Percentiles rank a stretch among this genome's conserved stretches.
phyloP scores from a whole-genome alignment of 2,329 filamentous ascomycete genomes.

The Lachnellula hyalina region DNA sequence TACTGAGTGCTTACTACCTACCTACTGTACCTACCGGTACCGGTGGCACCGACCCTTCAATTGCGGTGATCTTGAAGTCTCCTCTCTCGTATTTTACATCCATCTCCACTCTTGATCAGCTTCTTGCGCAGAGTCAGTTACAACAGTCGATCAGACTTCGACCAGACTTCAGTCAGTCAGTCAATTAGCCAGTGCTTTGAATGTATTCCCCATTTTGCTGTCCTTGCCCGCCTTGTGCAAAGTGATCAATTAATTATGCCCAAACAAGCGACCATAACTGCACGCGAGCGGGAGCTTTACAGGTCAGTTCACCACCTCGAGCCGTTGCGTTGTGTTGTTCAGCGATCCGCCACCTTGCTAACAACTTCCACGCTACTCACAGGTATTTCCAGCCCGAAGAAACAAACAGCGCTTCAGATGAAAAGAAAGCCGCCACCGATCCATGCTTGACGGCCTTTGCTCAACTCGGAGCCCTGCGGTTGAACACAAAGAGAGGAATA shows the following conservation, averaged over 20 bases:
- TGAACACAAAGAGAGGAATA: constrained; percentile 42
- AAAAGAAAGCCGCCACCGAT: constrained; percentile 28
- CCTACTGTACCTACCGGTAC: too few relatives aligned
- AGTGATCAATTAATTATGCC: not conserved
- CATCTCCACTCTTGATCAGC: too few relatives aligned
- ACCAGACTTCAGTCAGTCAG: too few relatives aligned
- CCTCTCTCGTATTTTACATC: too few relatives aligned
- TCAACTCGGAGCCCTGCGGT: constrained; percentile 44
- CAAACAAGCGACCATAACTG: not conserved
- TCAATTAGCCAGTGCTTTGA: not conserved
- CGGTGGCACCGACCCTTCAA: too few relatives aligned
- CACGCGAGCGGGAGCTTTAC: constrained; percentile 24
- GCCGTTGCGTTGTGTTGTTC: too few relatives aligned
- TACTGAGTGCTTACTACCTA: too few relatives aligned
- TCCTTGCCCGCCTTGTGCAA: not conserved
- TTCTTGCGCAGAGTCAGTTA: too few relatives aligned
- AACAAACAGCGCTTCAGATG: not conserved
- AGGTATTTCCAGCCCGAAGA: constrained; percentile 22
- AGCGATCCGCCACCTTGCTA: not conserved
- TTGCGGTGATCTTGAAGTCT: too few relatives aligned
- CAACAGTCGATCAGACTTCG: too few relatives aligned
- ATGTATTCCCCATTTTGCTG: not conserved
- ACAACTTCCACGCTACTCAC: not conserved
- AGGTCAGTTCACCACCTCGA: constrained; percentile 12
- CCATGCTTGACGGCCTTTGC: constrained; percentile 41